Base-by-base conservation (phyloP, 495 filamentous ascomycete genomes). In the Viridothelium virens region DNA sequence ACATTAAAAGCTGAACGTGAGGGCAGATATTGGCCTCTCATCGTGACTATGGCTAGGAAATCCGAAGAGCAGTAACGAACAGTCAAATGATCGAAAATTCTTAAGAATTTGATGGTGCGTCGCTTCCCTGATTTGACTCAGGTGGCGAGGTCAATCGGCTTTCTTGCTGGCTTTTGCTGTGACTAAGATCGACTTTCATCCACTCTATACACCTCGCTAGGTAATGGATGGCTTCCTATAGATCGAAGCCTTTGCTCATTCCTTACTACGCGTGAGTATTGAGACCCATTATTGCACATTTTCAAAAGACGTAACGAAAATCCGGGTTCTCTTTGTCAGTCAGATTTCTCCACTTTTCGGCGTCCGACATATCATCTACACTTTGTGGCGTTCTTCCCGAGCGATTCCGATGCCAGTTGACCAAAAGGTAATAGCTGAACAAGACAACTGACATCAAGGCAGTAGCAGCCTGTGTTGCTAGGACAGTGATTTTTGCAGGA, bases 401-500 rank as follows among this genome's bases (percentile, higher is more conserved):
- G 14, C 41, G 41, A n/a, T 64, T 63, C 31, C 66, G 64, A 7
- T 37, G 14, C 48, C 31, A 36, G 48, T 68, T 68, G 47, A 44
- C 41, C 34, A 2, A 62, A 5, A 3, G 10, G 18, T 65, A 65
- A 34, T 65, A 62, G 34, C 9, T 25, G 7, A 36, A 9, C 9
- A 68, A 37, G 9, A 61, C 33, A 1, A 63, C 14, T 31, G 16
- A 11, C 3, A 68, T 12, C 4, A 56, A 16, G n/a, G 25, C 47
- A 12, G 16, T 47, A 11, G 50, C 62, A 5, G 46, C 47, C 12
- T 31, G 56, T 10, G 18, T 50, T 2, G 33, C 61, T 16, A 68
- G 33, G 36, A 68, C 53, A 3, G 63, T 75, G 12, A 78, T 76
- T 39, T 70, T 68, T n/a, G 69, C 69, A 2, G 69, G 69, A 9